phyloP scores from a whole-genome alignment of 441 rosid genomes.

The Mallotus japonicus region DNA sequence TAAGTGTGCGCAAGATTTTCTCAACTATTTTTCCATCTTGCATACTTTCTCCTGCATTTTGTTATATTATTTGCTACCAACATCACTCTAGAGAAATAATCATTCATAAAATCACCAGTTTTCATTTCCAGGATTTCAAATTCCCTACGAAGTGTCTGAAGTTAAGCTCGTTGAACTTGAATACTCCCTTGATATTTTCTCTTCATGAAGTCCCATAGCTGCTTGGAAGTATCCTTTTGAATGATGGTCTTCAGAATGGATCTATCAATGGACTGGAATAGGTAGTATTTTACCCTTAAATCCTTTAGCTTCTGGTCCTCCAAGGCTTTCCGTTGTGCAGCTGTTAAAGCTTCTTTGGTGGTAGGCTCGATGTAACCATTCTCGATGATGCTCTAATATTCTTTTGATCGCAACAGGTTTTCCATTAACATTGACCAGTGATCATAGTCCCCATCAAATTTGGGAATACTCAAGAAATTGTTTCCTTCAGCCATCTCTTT shows the following conservation, averaged over 20 bases:
- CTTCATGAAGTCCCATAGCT: not conserved
- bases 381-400: not conserved
- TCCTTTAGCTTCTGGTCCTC: not conserved
- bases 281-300: not conserved
- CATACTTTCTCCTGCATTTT: not conserved
- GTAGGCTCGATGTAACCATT: not conserved
- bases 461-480: not conserved
- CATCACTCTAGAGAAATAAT: slow-evolving; percentile 5
- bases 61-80: not conserved
- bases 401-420: not conserved
- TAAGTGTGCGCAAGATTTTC: not conserved
- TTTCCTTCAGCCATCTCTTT: not conserved
- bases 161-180: not conserved
- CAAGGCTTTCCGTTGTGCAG: not conserved
- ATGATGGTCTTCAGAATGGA: not conserved
- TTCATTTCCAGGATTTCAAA: not conserved
- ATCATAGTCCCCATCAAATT: slow-evolving; percentile 2
- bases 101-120: not conserved
- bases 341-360: not conserved
- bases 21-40: not conserved
- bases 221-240: not conserved
- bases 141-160: not conserved
- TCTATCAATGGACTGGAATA: not conserved
- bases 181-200: not conserved
- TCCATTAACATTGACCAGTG: not conserved